A percentile compares a stretch with the other conserved stretches of the same genome.
Evolutionary conservation across 768 basidiomycete genomes (phyloP).

Genomic region (Boletus coccyginus): DNA sequence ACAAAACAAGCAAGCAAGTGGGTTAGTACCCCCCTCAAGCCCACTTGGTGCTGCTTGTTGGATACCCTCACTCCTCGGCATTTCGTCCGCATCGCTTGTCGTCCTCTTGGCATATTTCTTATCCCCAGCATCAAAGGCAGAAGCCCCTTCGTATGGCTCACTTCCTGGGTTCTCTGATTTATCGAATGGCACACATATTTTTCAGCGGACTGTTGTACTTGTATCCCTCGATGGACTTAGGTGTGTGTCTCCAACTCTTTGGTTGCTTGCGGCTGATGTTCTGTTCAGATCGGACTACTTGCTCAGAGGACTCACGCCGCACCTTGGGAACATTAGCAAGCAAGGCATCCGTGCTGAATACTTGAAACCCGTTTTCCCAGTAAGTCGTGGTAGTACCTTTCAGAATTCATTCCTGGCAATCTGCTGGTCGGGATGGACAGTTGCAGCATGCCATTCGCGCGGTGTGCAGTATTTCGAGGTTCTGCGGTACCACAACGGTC

Average conservation of each 20-base stretch:
- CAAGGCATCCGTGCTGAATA: constrained; percentile 77
- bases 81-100: constrained; percentile 2
- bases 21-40: background rate
- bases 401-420: background rate
- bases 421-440: background rate
- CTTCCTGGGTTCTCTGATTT: background rate
- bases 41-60: background rate
- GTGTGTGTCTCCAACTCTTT: background rate
- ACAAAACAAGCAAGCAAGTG: background rate
- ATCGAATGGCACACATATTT: constrained; percentile 82
- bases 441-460: background rate
- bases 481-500: background rate
- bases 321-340: constrained; percentile 71
- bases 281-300: constrained; percentile 68
- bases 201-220: constrained; percentile 74
- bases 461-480: background rate
- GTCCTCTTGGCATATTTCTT: constrained; percentile 8
- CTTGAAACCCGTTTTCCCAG: constrained; percentile 80
- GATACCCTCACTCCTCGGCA: background rate
- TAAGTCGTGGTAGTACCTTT: constrained; percentile 35
- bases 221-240: constrained; percentile 80
- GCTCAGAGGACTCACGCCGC: constrained; percentile 74
- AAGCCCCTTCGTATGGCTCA: background rate
- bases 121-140: background rate
- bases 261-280: background rate